These are phyloP conservation scores for Ganoderma sinense DNA, from an alignment of 1,284 basidiomycete genomes.

Conservation along the genomic window DNA sequence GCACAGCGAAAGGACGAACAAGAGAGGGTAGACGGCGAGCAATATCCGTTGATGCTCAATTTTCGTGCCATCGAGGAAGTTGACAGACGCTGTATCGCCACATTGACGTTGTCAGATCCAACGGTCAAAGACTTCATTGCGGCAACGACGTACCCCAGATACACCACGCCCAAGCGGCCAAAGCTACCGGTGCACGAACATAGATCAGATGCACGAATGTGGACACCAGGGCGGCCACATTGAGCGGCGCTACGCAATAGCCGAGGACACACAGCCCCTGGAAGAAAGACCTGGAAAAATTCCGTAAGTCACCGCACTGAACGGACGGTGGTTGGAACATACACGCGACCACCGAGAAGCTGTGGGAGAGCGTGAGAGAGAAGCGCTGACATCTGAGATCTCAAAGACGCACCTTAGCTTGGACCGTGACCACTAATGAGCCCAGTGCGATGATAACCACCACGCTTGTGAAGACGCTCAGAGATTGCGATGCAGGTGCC, in stretches of 20 bases:
- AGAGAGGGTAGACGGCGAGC: conserved; percentile 91
- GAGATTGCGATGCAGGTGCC: conserved; percentile 85
- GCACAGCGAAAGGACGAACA: conserved; percentile 56
- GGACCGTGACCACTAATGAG: conserved; percentile 88
- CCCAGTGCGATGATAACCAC: conserved; percentile 92
- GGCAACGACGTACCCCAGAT: conserved; percentile 83
- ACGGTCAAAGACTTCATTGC: background rate
- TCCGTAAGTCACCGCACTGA: background rate
- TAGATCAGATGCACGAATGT: conserved; percentile 89
- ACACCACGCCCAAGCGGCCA: conserved; percentile 92
- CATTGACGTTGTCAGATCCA: conserved; percentile 16
- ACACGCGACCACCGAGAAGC: conserved; percentile 96
- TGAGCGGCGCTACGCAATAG: conserved; percentile 91
- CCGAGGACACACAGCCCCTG: conserved; percentile 93
- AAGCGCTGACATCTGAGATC: background rate
- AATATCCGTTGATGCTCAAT: conserved; percentile 88
- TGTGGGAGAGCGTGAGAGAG: conserved; percentile 38
- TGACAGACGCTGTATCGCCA: conserved; percentile 76
- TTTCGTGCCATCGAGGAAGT: conserved; percentile 93
- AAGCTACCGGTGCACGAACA: conserved; percentile 83
- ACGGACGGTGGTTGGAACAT: conserved; percentile 40
- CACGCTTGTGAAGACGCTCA: conserved; percentile 92
- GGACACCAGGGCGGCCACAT: conserved; percentile 87
- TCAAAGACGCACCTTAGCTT: conserved; percentile 74
- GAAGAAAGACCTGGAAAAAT: conserved; percentile 83